Percentiles rank a stretch among this genome's conserved stretches.
Conservation (phyloP, 163 green algal genomes). For the Scenedesmus sp. region DNA sequence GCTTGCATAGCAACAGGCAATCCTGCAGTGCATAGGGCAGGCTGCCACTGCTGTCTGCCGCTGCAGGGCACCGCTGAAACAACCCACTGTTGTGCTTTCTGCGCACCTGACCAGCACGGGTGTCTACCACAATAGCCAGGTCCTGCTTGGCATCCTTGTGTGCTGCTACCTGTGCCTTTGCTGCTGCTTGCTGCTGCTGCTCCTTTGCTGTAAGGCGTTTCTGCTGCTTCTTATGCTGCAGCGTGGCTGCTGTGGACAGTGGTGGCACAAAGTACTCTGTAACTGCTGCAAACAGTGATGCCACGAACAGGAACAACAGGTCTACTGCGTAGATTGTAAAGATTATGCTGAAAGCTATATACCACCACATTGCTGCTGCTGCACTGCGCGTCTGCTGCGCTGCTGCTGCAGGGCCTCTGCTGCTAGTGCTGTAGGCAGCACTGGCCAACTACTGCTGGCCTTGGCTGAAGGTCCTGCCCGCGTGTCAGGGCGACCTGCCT, state of each 20-base stretch:
- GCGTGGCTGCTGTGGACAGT: conserved; percentile 36
- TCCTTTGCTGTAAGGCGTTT: conserved; percentile 44
- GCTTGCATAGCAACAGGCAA: too few relatives aligned
- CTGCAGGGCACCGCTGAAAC: not conserved
- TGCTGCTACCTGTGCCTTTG: not conserved
- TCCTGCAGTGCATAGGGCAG: not conserved
- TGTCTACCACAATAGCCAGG: conserved; percentile 40
- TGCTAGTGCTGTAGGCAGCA: not conserved
- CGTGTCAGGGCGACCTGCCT: not conserved
- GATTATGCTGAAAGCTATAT: conserved; percentile 61
- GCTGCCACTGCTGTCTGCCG: not conserved
- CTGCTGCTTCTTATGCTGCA: conserved; percentile 39
- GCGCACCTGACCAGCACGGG: conserved; percentile 9
- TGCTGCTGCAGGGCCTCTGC: conserved; percentile 19
- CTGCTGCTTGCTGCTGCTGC: conserved; percentile 45
- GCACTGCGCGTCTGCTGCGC: not conserved
- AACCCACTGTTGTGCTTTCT: not conserved
- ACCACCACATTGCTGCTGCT: conserved; percentile 58
- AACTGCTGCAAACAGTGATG: conserved; percentile 58
- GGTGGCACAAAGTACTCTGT: conserved; percentile 59
- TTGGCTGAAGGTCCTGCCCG: conserved; percentile 1
- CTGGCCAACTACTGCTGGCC: conserved; percentile 1
- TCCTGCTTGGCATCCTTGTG: conserved; percentile 30
- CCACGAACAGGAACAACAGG: conserved; percentile 66
- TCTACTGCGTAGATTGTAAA: conserved; percentile 71